Conservation (phyloP, 2,329 filamentous ascomycete species). For the Reticulascus tulasneorum region DNA sequence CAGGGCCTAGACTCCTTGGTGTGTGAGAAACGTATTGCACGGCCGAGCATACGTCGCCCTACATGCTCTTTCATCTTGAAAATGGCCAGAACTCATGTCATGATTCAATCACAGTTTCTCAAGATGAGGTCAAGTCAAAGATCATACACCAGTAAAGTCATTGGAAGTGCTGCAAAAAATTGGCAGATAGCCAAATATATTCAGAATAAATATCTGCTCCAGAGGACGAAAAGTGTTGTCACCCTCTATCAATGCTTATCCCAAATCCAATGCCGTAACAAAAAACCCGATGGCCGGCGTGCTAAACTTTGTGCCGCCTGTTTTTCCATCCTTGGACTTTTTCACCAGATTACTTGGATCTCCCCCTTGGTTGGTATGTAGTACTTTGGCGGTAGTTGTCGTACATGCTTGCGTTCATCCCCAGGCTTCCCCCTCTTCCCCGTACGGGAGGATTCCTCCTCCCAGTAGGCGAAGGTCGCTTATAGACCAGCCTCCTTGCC, state of each 20-base stretch:
- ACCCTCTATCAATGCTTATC: constrained; percentile 3
- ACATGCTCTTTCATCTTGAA: too few species aligned
- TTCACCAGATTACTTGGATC: constrained; percentile 7
- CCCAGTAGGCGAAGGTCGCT: too few species aligned
- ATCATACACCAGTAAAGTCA: too few species aligned
- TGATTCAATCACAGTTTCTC: too few species aligned
- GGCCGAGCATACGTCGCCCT: too few species aligned
- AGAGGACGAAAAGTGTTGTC: constrained; percentile 3
- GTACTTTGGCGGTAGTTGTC: constrained; percentile 4
- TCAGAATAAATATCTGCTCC: constrained; percentile 11
- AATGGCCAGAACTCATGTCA: too few species aligned
- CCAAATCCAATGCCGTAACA: constrained; percentile 5
- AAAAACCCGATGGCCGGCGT: constrained; percentile 2
- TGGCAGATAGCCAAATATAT: constrained; percentile 9
- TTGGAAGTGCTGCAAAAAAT: too few species aligned
- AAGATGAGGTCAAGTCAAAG: too few species aligned
- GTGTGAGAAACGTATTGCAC: too few species aligned
- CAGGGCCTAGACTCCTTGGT: too few species aligned
- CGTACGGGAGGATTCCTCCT: too few species aligned
- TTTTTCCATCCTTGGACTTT: constrained; percentile 3
- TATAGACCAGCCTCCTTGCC: constrained; percentile 32
- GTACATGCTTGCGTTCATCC: constrained; percentile 1
- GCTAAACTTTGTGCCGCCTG: constrained; percentile 8
- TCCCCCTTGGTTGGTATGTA: constrained; percentile 3
- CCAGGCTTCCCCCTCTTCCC: constrained; percentile 3